Conservation (phyloP, 805 yeast species). For the Wilhelminamyces savonicus region DNA sequence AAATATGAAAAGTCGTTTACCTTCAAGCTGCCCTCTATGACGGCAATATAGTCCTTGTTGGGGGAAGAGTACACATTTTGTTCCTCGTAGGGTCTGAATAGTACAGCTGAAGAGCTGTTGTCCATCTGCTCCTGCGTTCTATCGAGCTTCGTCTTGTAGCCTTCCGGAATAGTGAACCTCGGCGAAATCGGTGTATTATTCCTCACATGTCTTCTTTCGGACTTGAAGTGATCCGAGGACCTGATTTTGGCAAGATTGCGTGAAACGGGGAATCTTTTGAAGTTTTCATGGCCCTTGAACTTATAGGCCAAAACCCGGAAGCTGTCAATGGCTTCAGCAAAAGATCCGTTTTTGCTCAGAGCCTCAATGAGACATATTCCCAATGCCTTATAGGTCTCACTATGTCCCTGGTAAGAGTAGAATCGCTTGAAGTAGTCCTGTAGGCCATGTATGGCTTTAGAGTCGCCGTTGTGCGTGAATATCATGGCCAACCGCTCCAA, state of each 20-base stretch:
- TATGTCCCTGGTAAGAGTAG: constrained; percentile 28
- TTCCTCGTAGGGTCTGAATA: too few species aligned
- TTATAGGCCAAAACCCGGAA: constrained; percentile 14
- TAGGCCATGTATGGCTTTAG: constrained; percentile 22
- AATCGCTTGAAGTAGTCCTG: constrained; percentile 30
- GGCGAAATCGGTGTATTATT: too few species aligned
- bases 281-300: constrained; percentile 15
- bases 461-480: constrained; percentile 20
- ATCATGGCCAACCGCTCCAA: constrained; percentile 21
- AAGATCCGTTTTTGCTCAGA: constrained; percentile 14
- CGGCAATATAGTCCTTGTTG: constrained; percentile 13
- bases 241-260: too few species aligned
- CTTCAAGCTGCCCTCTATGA: constrained; percentile 20
- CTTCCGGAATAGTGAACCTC: too few species aligned
- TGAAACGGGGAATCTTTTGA: too few species aligned
- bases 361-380: constrained; percentile 25
- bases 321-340: constrained; percentile 14
- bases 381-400: constrained; percentile 20
- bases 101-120: too few species aligned
- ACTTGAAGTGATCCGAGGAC: too few species aligned
- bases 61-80: constrained; percentile 22
- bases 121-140: too few species aligned
- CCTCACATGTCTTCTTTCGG: too few species aligned
- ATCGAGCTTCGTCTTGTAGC: too few species aligned
- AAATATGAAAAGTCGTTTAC: constrained; percentile 29